Evolutionary conservation across 2,329 filamentous ascomycete genomes (phyloP), one percentile per base, ranked within the genome.

Genomic region (Paraconiothyrium sp.): DNA sequence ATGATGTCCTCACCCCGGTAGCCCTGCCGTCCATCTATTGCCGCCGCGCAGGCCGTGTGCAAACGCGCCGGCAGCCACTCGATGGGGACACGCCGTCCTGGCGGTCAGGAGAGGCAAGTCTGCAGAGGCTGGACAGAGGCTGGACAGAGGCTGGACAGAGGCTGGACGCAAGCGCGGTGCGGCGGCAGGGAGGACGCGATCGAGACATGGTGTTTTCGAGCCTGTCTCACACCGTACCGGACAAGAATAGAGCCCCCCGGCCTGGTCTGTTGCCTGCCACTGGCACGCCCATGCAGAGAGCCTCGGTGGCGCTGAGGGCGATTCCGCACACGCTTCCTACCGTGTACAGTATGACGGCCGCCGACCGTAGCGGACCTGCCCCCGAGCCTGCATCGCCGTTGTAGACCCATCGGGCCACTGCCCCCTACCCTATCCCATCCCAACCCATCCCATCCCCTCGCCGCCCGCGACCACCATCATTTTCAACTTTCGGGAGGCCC

Each of bases 401-500:
- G 27, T 30, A 6, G 27, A 4, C 27, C 4, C 27, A 30, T 30
- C 49, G 32, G 35, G 32, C 49, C 24, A 37, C 24, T 14, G 16
- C 49, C 39, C 32, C 16, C 32, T 37, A 51, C 20, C 34, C 9
- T 51, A 11, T 39, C 11, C 49, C 22, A 22, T 51, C 27, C 27
- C 27, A 30, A 43, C 50, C 20, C 35, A 20, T 51, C 27, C 27
- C 27, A 30, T 54, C 50, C 20, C 50, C 35, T 35, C 50, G 51
- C 20, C 14, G 22, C 35, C 37, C 22, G 37, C 37, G 22, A n/a
- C 37, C 52, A 55, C 9, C 52, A 55, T 55, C 39, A 37, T 37
- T 56, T 27, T 27, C 30, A 30, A 56, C 54, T 56, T 56, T 48
- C 27, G 54, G 20, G 39, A 16, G 41, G 54, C 41, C 54, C 54